Conservation (phyloP, 768 basidiomycete genomes). For the Termitomyces sp. region DNA sequence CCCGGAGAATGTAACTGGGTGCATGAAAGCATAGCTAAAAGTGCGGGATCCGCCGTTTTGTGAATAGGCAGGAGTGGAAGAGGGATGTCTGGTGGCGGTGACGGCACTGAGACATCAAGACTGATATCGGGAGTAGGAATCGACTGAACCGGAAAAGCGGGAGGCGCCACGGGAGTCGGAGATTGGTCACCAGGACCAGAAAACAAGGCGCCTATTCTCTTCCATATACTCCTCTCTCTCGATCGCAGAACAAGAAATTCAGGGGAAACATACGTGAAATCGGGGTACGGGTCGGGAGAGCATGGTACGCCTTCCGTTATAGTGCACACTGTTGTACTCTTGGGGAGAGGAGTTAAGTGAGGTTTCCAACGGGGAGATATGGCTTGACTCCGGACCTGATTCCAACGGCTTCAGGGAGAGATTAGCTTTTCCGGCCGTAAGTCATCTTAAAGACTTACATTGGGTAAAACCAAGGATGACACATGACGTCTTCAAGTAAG, state of each 20-base stretch:
- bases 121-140: background rate
- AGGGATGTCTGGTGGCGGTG: background rate
- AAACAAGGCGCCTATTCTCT: background rate
- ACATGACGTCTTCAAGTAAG: background rate
- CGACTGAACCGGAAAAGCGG: background rate
- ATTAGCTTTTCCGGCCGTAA: background rate
- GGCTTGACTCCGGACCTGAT: background rate
- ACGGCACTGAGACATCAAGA: background rate
- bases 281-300: background rate
- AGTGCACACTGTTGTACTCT: background rate
- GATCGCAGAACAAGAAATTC: background rate
- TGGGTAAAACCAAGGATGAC: slow-evolving; percentile 5
- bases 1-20: background rate
- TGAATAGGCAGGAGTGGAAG: background rate
- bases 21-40: background rate
- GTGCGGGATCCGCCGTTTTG: background rate
- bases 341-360: background rate
- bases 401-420: slow-evolving; percentile 1
- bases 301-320: background rate
- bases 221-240: background rate
- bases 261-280: background rate
- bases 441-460: slow-evolving; percentile 2
- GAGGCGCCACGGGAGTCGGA: background rate
- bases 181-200: background rate
- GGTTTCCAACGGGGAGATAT: slow-evolving; percentile 1